These are phyloP conservation scores for Alternaria longipes DNA, from an alignment of 2,329 filamentous ascomycete species.

Conservation along the genomic window DNA sequence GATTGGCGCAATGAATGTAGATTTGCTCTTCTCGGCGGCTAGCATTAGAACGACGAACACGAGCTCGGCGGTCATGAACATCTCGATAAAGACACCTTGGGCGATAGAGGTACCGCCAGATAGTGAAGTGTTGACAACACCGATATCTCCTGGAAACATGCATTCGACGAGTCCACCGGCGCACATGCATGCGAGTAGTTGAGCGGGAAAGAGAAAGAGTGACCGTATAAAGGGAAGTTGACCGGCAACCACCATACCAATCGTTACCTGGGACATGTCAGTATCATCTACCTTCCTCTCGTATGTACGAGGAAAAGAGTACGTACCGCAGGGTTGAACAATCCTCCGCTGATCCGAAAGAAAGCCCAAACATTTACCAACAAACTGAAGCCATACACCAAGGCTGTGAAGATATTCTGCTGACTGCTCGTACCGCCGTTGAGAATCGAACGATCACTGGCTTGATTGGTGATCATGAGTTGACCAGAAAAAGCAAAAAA, in stretches of 20 bases:
- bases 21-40: slow-evolving; percentile 43
- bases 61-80: slow-evolving; percentile 36
- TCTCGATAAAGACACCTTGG: slow-evolving; percentile 32
- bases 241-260: slow-evolving; percentile 36
- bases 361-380: slow-evolving; percentile 47
- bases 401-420: slow-evolving; percentile 37
- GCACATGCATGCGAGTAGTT: slow-evolving; percentile 37
- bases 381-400: slow-evolving; percentile 43
- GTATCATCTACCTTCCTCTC: background rate
- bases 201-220: slow-evolving; percentile 30
- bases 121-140: slow-evolving; percentile 29
- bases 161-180: slow-evolving; percentile 33
- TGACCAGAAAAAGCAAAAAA: slow-evolving; percentile 43
- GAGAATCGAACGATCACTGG: slow-evolving; percentile 22
- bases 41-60: slow-evolving; percentile 41
- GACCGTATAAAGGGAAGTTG: slow-evolving; percentile 28
- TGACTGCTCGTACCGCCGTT: slow-evolving; percentile 29
- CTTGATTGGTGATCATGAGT: slow-evolving; percentile 35
- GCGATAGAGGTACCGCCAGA: slow-evolving; percentile 28
- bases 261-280: slow-evolving; percentile 26
- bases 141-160: slow-evolving; percentile 39
- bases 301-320: background rate
- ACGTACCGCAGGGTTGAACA: slow-evolving; percentile 33
- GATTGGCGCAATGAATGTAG: slow-evolving; percentile 34
- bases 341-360: slow-evolving; percentile 38